Conservation (phyloP, 2,329 filamentous ascomycete genomes). For the Colletotrichum sp. region DNA sequence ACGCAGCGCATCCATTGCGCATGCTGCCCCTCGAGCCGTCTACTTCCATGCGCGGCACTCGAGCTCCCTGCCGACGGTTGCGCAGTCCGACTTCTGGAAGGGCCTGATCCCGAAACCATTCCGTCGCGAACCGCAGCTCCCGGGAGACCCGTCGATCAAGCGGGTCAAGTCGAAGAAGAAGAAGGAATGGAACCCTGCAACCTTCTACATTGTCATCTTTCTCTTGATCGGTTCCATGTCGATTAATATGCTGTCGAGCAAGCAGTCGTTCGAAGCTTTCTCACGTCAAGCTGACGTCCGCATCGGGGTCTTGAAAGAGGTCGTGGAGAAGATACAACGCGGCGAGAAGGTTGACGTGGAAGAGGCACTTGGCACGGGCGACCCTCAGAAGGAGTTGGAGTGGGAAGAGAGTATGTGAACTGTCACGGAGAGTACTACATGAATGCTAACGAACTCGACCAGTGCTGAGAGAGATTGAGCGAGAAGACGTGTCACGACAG, state of each 20-base stretch:
- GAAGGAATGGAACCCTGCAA: slow-evolving; percentile 80
- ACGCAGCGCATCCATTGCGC: neutral
- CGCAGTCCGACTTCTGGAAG: slow-evolving; percentile 70
- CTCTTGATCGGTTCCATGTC: slow-evolving; percentile 93
- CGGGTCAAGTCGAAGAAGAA: slow-evolving; percentile 47
- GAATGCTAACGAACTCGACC: slow-evolving; percentile 19
- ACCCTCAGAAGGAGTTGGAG: slow-evolving; percentile 75
- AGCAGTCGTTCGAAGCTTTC: slow-evolving; percentile 75
- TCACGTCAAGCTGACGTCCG: slow-evolving; percentile 79
- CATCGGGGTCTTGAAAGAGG: slow-evolving; percentile 77
- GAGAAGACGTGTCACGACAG: slow-evolving; percentile 60
- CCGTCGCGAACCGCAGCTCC: slow-evolving; percentile 45
- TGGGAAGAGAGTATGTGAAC: slow-evolving; percentile 80
- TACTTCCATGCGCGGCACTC: slow-evolving; percentile 27
- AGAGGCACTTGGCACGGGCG: slow-evolving; percentile 78
- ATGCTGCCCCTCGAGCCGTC: neutral
- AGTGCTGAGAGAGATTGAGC: slow-evolving; percentile 72
- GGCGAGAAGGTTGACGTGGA: slow-evolving; percentile 88
- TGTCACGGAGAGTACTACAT: neutral
- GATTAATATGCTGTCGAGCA: slow-evolving; percentile 87
- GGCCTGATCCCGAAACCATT: slow-evolving; percentile 72
- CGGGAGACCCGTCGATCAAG: slow-evolving; percentile 32
- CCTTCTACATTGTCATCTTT: slow-evolving; percentile 82
- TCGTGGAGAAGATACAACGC: slow-evolving; percentile 71
- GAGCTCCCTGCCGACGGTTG: slow-evolving; percentile 54